A percentile compares a stretch with the other conserved stretches of the same genome.
Conservation (phyloP, 2,329 filamentous ascomycete species). For the Pseudocercospora fijiensis region DNA sequence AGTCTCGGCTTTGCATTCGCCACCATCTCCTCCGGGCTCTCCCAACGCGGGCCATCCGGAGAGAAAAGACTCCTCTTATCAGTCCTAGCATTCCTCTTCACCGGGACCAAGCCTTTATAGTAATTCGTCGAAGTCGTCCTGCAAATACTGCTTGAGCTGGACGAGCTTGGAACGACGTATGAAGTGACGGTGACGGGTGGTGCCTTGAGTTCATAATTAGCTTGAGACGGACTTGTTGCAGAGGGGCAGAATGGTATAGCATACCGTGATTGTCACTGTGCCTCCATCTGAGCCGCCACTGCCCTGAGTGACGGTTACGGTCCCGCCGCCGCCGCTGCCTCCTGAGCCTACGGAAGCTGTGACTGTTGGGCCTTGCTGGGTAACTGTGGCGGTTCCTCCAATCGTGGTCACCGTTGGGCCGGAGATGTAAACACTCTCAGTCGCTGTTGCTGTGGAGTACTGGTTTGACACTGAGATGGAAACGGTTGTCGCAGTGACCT, state of each 20-base stretch:
- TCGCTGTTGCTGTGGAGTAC: slow-evolving; percentile 9
- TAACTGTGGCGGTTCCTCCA: slow-evolving; percentile 18
- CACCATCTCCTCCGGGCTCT: background rate
- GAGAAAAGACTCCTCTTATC: slow-evolving; percentile 4
- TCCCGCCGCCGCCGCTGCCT: slow-evolving; percentile 21
- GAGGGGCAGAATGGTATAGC: background rate
- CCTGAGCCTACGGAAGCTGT: slow-evolving; percentile 22
- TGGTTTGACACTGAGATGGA: slow-evolving; percentile 19
- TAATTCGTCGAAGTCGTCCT: slow-evolving; percentile 34
- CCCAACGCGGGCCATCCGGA: background rate
- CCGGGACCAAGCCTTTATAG: slow-evolving; percentile 23
- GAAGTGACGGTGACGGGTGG: slow-evolving; percentile 15
- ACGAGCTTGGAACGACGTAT: slow-evolving; percentile 18
- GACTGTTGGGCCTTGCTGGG: slow-evolving; percentile 23
- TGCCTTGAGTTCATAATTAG: slow-evolving; percentile 4
- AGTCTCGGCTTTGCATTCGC: background rate
- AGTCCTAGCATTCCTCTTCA: slow-evolving; percentile 6
- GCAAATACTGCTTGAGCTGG: slow-evolving; percentile 29
- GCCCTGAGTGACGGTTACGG: slow-evolving; percentile 27
- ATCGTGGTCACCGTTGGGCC: slow-evolving; percentile 24
- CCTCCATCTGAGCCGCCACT: slow-evolving; percentile 10
- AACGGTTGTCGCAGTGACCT: slow-evolving; percentile 29
- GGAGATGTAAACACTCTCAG: slow-evolving; percentile 21
- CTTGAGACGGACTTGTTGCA: background rate
- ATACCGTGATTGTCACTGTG: background rate